phyloP scores from a whole-genome alignment of 208 protist genomes.

The Trypanosomatidae sp. region DNA sequence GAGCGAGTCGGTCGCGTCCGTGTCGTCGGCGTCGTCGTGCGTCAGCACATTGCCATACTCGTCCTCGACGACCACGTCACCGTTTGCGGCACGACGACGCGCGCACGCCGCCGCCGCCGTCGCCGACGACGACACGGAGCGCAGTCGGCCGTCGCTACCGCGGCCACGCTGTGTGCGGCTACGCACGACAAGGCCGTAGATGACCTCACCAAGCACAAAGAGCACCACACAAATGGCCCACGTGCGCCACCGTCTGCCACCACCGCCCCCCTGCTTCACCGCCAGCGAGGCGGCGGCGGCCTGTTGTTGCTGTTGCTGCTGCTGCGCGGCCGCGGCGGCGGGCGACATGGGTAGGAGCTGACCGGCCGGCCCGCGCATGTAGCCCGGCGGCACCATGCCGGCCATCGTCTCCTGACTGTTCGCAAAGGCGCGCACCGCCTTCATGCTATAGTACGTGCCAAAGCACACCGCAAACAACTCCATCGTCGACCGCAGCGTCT shows the following conservation, averaged over 20 bases:
- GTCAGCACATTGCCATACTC: conserved; percentile 27
- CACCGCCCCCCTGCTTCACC: no score
- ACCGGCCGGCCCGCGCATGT: conserved; percentile 9
- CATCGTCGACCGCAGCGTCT: conserved; percentile 58
- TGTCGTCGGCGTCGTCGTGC: conserved; percentile 30
- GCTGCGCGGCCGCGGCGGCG: conserved; percentile 1
- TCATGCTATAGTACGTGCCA: conserved; percentile 82
- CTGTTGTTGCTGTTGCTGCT: conserved; percentile 8
- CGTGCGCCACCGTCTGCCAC: conserved; percentile 20
- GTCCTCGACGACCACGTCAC: conserved; percentile 6
- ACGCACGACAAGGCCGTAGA: conserved; percentile 25
- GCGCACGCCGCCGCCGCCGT: background rate
- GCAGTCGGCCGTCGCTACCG: background rate
- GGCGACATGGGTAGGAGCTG: conserved; percentile 12
- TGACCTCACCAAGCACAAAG: conserved; percentile 44
- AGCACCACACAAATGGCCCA: conserved; percentile 35
- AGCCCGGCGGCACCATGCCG: background rate
- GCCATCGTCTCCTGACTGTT: conserved; percentile 23
- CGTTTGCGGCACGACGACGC: no score
- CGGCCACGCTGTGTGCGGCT: conserved; percentile 2
- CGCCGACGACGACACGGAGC: conserved; percentile 5
- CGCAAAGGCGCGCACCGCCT: conserved; percentile 49
- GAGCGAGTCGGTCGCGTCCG: no score
- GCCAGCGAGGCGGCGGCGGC: no score
- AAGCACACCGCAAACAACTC: conserved; percentile 76